These are phyloP conservation scores for Botrytis medusae DNA, from an alignment of 2,329 filamentous ascomycete species.

Conservation along the genomic window DNA sequence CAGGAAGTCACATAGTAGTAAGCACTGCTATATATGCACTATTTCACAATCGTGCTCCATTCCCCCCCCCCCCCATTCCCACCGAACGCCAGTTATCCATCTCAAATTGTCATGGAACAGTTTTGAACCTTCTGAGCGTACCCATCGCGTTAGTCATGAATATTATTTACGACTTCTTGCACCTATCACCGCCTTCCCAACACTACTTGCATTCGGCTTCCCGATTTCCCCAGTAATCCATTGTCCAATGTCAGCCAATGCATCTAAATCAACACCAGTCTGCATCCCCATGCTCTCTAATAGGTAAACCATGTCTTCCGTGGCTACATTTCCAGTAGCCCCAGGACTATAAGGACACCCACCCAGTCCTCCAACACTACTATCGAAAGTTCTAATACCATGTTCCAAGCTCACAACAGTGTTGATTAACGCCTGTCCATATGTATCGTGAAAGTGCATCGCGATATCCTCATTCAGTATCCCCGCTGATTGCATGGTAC, in stretches of 20 bases:
- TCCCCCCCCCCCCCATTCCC: neutral
- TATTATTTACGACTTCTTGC: constrained; percentile 36
- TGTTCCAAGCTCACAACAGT: constrained; percentile 74
- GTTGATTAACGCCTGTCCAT: constrained; percentile 82
- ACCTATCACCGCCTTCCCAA: constrained; percentile 64
- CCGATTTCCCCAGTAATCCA: constrained; percentile 70
- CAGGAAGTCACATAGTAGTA: neutral
- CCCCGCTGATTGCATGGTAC: constrained; percentile 63
- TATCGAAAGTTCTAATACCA: constrained; percentile 77
- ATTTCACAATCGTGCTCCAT: neutral
- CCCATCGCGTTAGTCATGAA: neutral
- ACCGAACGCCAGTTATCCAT: constrained; percentile 10
- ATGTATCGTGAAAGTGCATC: constrained; percentile 88
- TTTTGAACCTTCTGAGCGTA: neutral
- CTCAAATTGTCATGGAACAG: neutral
- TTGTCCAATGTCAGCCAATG: constrained; percentile 64
- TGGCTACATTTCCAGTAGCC: constrained; percentile 82
- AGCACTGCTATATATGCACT: neutral
- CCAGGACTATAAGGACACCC: constrained; percentile 85
- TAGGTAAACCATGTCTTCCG: constrained; percentile 80
- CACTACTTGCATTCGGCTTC: constrained; percentile 62
- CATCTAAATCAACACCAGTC: constrained; percentile 70
- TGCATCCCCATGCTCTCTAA: constrained; percentile 71
- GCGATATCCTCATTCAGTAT: constrained; percentile 70
- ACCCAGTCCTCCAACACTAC: constrained; percentile 75